Conservation (phyloP, 371 early-diverging fungal genomes). For the Rhizopus stolonifer region DNA sequence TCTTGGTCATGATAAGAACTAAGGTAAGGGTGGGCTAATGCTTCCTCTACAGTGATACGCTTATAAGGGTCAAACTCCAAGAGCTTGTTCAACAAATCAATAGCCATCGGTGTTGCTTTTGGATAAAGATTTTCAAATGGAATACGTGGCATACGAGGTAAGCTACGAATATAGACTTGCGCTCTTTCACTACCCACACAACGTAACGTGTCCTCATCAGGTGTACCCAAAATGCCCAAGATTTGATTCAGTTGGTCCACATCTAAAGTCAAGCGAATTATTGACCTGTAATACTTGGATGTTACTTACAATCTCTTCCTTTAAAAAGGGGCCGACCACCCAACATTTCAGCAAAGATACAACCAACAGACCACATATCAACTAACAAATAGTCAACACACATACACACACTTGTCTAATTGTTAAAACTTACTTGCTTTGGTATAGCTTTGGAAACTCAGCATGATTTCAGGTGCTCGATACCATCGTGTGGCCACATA, state of each 20-base stretch:
- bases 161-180: constrained; percentile 91
- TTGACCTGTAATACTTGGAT: too few species aligned
- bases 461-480: constrained; percentile 97
- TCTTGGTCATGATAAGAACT: constrained; percentile 76
- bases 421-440: constrained; percentile 79
- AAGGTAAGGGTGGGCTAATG: constrained; percentile 79
- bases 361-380: constrained; percentile 98
- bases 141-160: constrained; percentile 87
- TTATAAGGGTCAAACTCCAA: constrained; percentile 79
- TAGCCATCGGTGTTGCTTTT: constrained; percentile 64
- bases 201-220: constrained; percentile 89
- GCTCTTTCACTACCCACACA: constrained; percentile 87
- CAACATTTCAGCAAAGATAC: constrained; percentile 96
- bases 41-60: constrained; percentile 81
- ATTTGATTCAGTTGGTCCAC: constrained; percentile 99
- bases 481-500: constrained; percentile 99
- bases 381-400: constrained; percentile 39
- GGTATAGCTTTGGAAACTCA: constrained; percentile 91
- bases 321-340: constrained; percentile 88
- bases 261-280: too few species aligned
- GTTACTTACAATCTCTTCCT: constrained; percentile 86
- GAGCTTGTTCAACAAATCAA: constrained; percentile 80
- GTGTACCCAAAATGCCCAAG: constrained; percentile 95
- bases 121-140: constrained; percentile 86
- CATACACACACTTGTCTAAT: too few species aligned